Conservation (phyloP, 306 rosid genomes). For the Carpinus viminea region DNA sequence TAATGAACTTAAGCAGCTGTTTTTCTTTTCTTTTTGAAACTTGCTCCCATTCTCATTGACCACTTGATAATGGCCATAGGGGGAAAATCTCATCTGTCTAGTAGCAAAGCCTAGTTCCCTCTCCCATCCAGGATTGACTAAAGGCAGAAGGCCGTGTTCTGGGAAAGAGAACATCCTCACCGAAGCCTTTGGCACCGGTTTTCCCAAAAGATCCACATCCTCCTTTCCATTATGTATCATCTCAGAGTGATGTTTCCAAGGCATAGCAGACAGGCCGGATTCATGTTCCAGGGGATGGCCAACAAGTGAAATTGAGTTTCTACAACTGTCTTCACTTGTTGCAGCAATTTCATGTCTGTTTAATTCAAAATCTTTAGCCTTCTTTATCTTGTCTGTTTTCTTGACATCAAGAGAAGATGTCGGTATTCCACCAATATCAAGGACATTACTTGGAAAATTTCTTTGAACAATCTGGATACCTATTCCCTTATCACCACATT, state of each 20-base stretch:
- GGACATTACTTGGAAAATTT: constrained; percentile 18
- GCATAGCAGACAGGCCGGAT: constrained; percentile 33
- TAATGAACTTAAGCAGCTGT: constrained; percentile 26
- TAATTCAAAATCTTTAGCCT: constrained; percentile 37
- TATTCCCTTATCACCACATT: constrained; percentile 37
- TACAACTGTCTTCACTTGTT: constrained; percentile 33
- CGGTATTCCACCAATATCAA: constrained; percentile 21
- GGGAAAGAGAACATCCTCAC: constrained; percentile 37
- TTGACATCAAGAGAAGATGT: constrained; percentile 31
- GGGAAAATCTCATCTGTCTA: constrained; percentile 29
- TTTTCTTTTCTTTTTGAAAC: constrained; percentile 37
- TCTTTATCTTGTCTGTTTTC: constrained; percentile 26
- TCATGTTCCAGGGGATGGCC: constrained; percentile 28
- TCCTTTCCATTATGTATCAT: constrained; percentile 27
- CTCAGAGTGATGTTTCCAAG: constrained; percentile 28
- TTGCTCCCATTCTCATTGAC: constrained; percentile 36
- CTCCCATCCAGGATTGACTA: constrained; percentile 26
- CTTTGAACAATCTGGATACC: constrained; percentile 31
- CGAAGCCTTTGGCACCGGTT: constrained; percentile 29
- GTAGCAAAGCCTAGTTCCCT: constrained; percentile 4
- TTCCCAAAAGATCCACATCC: constrained; percentile 23
- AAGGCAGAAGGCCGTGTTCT: constrained; percentile 37
- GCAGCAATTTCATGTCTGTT: constrained; percentile 43
- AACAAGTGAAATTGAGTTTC: constrained; percentile 22
- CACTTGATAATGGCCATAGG: constrained; percentile 27